Evolutionary conservation across 495 filamentous ascomycete genomes (phyloP).

Genomic region (Polyplosphaeria fusca): DNA sequence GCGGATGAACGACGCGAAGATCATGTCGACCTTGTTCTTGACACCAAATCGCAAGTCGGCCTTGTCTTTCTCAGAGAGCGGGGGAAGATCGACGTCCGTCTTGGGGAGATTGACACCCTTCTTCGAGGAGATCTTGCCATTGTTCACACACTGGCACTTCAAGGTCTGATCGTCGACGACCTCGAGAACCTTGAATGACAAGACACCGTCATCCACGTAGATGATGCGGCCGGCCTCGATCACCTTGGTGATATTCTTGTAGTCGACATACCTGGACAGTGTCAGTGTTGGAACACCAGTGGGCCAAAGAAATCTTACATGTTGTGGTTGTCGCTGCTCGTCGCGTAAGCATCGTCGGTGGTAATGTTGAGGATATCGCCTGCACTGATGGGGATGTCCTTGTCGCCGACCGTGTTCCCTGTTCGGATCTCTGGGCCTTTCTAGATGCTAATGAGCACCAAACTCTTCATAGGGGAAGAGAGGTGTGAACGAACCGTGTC

Average conservation of each 20-base stretch:
- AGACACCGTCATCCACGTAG: conserved; percentile 97
- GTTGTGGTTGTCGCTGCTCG: conserved; percentile 76
- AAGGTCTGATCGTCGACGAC: conserved; percentile 86
- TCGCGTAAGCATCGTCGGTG: conserved; percentile 93
- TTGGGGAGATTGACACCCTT: conserved; percentile 99
- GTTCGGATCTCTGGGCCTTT: conserved; percentile 99
- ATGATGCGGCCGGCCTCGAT: conserved; percentile 90
- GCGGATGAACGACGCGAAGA: conserved; percentile 98
- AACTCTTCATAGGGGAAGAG: not conserved
- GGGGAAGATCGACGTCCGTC: conserved; percentile 96
- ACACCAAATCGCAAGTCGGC: conserved; percentile 89
- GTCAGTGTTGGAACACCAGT: not conserved
- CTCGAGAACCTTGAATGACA: conserved; percentile 89
- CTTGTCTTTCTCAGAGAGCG: conserved; percentile 98
- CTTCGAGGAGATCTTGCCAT: conserved; percentile 94
- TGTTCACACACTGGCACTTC: conserved; percentile 81
- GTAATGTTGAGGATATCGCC: conserved; percentile 89
- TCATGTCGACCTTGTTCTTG: conserved; percentile 97
- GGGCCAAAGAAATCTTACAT: conserved; percentile 62
- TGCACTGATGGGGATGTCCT: conserved; percentile 78
- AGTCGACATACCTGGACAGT: conserved; percentile 82
- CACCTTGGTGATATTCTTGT: conserved; percentile 99
- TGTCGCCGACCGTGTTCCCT: conserved; percentile 81
- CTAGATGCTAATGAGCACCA: conserved; percentile 34
- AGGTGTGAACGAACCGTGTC: conserved; percentile 63